A percentile compares a stretch with the other conserved stretches of the same genome.
Conservation (phyloP, 1,284 basidiomycete genomes). For the Cerrena zonata region DNA sequence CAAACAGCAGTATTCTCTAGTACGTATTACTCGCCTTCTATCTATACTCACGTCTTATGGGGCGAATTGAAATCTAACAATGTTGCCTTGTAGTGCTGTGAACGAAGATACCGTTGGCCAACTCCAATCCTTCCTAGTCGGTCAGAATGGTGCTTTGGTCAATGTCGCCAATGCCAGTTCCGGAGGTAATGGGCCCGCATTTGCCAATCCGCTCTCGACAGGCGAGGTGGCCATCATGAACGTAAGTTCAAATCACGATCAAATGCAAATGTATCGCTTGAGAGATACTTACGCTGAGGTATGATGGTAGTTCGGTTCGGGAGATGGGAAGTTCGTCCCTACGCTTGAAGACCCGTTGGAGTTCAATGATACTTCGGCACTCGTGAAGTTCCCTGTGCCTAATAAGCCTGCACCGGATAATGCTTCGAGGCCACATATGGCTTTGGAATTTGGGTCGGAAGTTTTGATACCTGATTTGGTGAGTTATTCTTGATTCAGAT, state of each 20-base stretch:
- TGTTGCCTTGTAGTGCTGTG: too few species aligned
- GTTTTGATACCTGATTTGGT: slow-evolving; percentile 64
- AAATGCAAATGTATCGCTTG: background rate
- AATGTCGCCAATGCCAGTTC: slow-evolving; percentile 41
- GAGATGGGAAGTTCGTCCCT: slow-evolving; percentile 53
- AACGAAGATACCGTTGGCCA: slow-evolving; percentile 45
- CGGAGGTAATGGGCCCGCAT: slow-evolving; percentile 48
- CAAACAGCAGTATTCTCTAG: slow-evolving; percentile 55
- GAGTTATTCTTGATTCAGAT: too few species aligned
- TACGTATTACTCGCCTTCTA: slow-evolving; percentile 25
- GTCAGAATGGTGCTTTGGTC: slow-evolving; percentile 39
- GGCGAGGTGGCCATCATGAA: slow-evolving; percentile 59
- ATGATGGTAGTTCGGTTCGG: slow-evolving; percentile 45
- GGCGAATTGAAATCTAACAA: background rate
- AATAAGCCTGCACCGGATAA: slow-evolving; percentile 1
- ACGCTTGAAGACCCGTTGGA: slow-evolving; percentile 34
- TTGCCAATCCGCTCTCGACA: slow-evolving; percentile 43
- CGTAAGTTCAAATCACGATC: slow-evolving; percentile 36
- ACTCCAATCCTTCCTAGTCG: slow-evolving; percentile 54
- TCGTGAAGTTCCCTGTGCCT: slow-evolving; percentile 50
- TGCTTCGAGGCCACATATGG: slow-evolving; percentile 60
- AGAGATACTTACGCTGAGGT: background rate
- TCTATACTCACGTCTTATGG: background rate
- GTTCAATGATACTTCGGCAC: slow-evolving; percentile 36
- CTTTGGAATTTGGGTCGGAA: slow-evolving; percentile 45